A percentile compares a stretch with the other conserved stretches of the same genome.
phyloP scores from a whole-genome alignment of 2,329 filamentous ascomycete species.

The Ophiognomonia clavigignenti-juglandacearum region DNA sequence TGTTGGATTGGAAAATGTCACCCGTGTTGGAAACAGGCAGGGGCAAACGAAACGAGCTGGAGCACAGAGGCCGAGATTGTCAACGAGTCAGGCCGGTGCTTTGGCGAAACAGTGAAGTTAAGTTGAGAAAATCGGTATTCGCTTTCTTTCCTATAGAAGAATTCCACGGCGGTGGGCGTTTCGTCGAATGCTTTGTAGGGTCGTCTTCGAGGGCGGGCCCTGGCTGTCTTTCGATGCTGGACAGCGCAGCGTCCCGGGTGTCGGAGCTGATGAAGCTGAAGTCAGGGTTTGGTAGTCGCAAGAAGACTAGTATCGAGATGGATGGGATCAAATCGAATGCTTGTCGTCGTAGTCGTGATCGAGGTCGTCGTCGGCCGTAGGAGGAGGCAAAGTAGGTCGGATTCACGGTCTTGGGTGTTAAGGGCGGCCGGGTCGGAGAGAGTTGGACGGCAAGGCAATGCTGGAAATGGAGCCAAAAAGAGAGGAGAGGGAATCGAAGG shows the following conservation, averaged over 20 bases:
- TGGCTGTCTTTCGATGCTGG: slow-evolving; percentile 11
- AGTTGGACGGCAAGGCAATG: too few species aligned
- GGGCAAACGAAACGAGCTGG: background rate
- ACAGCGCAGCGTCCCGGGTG: slow-evolving; percentile 14
- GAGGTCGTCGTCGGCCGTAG: background rate
- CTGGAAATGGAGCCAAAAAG: too few species aligned
- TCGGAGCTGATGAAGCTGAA: too few species aligned
- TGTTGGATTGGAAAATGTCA: background rate
- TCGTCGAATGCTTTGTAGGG: too few species aligned
- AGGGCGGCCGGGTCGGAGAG: too few species aligned
- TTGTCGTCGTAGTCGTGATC: background rate
- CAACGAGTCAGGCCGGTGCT: background rate
- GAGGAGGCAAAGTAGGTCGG: background rate
- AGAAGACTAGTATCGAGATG: background rate
- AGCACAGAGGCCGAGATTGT: background rate
- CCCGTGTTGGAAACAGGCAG: background rate
- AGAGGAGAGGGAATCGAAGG: too few species aligned
- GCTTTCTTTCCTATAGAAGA: too few species aligned
- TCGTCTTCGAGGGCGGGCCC: too few species aligned
- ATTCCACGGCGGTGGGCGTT: too few species aligned
- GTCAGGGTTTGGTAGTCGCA: background rate
- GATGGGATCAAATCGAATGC: slow-evolving; percentile 1
- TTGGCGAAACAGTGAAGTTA: too few species aligned
- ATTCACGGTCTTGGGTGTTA: background rate
- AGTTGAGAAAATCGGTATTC: too few species aligned